Base-by-base conservation (phyloP, 2,329 filamentous ascomycete species). In the Aspergillus quadricinctus region DNA sequence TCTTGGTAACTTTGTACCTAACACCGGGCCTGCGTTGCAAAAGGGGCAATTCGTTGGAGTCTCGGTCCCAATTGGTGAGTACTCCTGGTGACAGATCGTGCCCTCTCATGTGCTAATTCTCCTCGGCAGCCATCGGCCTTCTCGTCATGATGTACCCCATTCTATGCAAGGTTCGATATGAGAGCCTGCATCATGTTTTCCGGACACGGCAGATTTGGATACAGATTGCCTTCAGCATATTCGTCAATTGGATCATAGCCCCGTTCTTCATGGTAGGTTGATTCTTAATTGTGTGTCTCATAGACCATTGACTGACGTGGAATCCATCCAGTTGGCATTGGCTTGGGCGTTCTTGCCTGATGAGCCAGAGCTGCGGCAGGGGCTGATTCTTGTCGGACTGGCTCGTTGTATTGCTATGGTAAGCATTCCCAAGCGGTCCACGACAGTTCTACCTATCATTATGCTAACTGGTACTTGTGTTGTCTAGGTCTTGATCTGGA, bases 141-240 rank as follows among this genome's bases (percentile, higher is more conserved):
- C 80, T 96, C 0, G 86, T 95, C 37, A 96, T 96, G 91, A 96
- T 96, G 90, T 96, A 94, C 66, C 92, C 91, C 0, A 95, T 96
- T 56, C 78, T 96, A 0, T 95, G 90, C 81, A 95, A 94, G 72
- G 88, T 96, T 8, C 84, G 84, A 41, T 95, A 85, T 72, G 90
- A 95, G 70, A 82, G 83, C 0, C 74, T 96, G 10, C 89, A 91
- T 70, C 75, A 82, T 6, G 77, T 91, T 2, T 81, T 94, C 56
- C 70, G 76, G 3, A 78, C 84, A 1, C 78, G 79, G 1, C 77
- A 78, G 0, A 77, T 95, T 2, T 96, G 90, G 90, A 83, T 84
- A 51, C 90, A 96, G 70, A 83, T 96, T n/a, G 77, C 70, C 0
- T 89, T 96, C 65, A 92, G 88, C 56, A 72, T 95, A 3, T 61